Percentiles rank a stretch among this genome's conserved stretches.
These are phyloP conservation scores for Labyrinthula sp. DNA, from an alignment of 352 stramenopile species.

Conservation along the genomic window DNA sequence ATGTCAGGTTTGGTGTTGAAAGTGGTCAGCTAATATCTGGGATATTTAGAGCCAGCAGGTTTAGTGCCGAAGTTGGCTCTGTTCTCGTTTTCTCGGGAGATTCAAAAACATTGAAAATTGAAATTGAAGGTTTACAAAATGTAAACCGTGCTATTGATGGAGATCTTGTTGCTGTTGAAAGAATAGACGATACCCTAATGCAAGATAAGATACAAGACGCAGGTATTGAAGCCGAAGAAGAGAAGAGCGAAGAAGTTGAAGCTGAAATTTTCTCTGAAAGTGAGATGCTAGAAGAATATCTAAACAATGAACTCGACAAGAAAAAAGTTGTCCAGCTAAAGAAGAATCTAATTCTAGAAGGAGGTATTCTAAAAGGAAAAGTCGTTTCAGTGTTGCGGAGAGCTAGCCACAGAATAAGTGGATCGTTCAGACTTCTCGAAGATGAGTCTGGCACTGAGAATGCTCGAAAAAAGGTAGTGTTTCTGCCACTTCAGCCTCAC, in stretches of 20 bases:
- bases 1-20: no score
- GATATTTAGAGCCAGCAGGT: no score
- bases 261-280: conserved; percentile 24
- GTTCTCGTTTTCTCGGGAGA: no score
- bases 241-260: conserved; percentile 32
- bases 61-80: no score
- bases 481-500: conserved; percentile 48
- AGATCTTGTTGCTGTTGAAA: conserved; percentile 81
- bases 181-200: conserved; percentile 56
- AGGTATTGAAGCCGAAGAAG: conserved; percentile 39
- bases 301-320: conserved; percentile 2
- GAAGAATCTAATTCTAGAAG: background rate
- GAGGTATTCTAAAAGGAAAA: conserved; percentile 24
- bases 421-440: conserved; percentile 65
- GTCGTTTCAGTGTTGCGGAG: conserved; percentile 67
- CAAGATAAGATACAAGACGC: conserved; percentile 49
- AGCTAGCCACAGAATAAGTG: conserved; percentile 79
- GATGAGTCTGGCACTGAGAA: conserved; percentile 34
- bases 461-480: conserved; percentile 38
- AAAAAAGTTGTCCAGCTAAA: conserved; percentile 13
- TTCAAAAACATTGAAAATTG: no score
- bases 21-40: no score
- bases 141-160: conserved; percentile 92
- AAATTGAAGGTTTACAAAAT: conserved; percentile 37
- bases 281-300: conserved; percentile 30